phyloP scores from a whole-genome alignment of 2,329 filamentous ascomycete genomes.

The Ceratocystis alfenasii region DNA sequence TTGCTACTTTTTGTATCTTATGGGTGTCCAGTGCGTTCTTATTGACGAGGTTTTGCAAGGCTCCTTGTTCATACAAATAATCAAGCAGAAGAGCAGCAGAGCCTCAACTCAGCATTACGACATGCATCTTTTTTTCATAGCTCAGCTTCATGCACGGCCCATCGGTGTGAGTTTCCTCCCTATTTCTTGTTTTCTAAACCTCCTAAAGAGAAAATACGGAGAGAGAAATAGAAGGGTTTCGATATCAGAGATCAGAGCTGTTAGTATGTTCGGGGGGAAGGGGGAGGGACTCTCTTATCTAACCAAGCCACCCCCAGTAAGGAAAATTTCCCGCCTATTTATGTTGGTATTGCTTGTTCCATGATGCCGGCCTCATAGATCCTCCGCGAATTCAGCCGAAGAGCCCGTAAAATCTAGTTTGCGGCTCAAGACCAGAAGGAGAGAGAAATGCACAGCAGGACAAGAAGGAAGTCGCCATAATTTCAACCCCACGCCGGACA shows the following conservation, averaged over 20 bases:
- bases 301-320: not conserved
- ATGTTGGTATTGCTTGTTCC: not conserved
- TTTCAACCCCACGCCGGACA: too few species aligned
- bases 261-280: too few species aligned
- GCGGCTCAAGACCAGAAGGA: not conserved
- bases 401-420: not conserved
- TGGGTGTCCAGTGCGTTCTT: conserved; percentile 2
- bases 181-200: too few species aligned
- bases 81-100: not conserved
- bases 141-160: too few species aligned
- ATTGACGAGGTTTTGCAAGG: conserved; percentile 6
- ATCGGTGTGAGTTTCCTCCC: too few species aligned
- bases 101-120: not conserved
- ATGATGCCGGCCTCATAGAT: not conserved
- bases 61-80: not conserved
- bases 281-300: not conserved
- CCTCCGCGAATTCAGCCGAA: conserved; percentile 3
- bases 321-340: not conserved
- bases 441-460: not conserved
- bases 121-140: too few species aligned
- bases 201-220: too few species aligned
- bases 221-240: too few species aligned
- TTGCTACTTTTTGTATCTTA: not conserved
- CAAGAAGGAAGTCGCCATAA: not conserved
- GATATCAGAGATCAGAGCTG: too few species aligned